phyloP scores from a whole-genome alignment of 129 eudicot species.

The Artemisia annua region DNA sequence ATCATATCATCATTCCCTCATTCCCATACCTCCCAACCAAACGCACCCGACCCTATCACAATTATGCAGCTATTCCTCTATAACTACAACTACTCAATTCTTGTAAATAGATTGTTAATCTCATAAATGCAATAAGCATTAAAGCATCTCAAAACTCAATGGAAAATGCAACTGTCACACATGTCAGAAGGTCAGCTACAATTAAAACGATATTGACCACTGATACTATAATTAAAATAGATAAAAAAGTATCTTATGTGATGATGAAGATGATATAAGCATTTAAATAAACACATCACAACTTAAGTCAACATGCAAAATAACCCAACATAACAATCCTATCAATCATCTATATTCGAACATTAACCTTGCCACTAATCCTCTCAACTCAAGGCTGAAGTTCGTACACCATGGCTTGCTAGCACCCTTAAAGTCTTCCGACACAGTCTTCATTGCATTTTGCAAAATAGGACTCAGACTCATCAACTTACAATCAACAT shows the following conservation, averaged over 20 bases:
- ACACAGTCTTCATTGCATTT: background rate
- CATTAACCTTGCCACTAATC: too few species aligned
- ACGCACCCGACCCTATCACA: too few species aligned
- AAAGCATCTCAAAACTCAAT: too few species aligned
- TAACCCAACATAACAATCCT: background rate
- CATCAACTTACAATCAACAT: background rate
- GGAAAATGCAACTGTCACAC: background rate
- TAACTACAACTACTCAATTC: too few species aligned
- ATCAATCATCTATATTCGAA: background rate
- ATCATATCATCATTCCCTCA: too few species aligned
- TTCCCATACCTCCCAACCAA: too few species aligned
- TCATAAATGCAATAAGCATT: too few species aligned
- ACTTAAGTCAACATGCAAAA: background rate
- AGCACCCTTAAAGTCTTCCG: background rate
- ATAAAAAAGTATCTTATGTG: background rate
- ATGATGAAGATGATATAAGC: background rate
- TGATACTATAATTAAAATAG: background rate
- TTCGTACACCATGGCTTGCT: slow-evolving; percentile 1
- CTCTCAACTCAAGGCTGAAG: background rate
- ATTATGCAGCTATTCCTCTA: too few species aligned
- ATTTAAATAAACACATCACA: too few species aligned
- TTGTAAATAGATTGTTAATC: too few species aligned
- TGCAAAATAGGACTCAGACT: background rate
- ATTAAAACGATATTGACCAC: background rate
- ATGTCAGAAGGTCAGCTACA: background rate